phyloP scores from a whole-genome alignment of 1,284 basidiomycete genomes.

The Earliella scabrosa region DNA sequence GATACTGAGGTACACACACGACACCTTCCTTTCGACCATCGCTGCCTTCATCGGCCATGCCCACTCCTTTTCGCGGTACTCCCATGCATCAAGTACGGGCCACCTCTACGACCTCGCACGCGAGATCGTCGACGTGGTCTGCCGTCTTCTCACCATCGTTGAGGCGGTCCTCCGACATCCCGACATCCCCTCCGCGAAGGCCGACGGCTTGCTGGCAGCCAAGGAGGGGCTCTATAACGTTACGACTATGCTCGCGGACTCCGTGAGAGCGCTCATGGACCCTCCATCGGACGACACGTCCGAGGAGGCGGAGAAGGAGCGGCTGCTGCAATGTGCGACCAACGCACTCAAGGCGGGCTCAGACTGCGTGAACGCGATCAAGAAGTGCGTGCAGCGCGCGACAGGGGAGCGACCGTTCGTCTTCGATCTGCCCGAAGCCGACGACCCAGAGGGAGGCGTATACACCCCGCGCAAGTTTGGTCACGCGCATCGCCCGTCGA shows the following conservation, averaged over 20 bases:
- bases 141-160: constrained; percentile 90
- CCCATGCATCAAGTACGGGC: constrained; percentile 91
- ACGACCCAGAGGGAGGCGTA: constrained; percentile 45
- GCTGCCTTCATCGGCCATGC: constrained; percentile 98
- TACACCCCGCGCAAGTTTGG: constrained; percentile 53
- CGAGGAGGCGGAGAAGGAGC: constrained; percentile 83
- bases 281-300: constrained; percentile 54
- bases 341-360: constrained; percentile 85
- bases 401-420: constrained; percentile 65
- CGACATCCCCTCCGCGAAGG: constrained; percentile 57
- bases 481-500: constrained; percentile 23
- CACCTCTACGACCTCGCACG: constrained; percentile 93
- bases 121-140: constrained; percentile 92
- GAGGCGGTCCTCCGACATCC: constrained; percentile 84
- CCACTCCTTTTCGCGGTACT: constrained; percentile 87
- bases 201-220: constrained; percentile 65
- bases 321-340: constrained; percentile 83
- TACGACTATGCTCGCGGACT: constrained; percentile 87
- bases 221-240: constrained; percentile 87
- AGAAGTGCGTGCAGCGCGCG: constrained; percentile 72
- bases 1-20: constrained; percentile 77
- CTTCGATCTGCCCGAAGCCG: constrained; percentile 59
- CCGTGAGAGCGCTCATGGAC: constrained; percentile 75
- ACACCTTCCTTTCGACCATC: constrained; percentile 90
- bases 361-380: constrained; percentile 87